Base-by-base conservation (phyloP, 1,284 basidiomycete genomes). In the Puccinia polysora region DNA sequence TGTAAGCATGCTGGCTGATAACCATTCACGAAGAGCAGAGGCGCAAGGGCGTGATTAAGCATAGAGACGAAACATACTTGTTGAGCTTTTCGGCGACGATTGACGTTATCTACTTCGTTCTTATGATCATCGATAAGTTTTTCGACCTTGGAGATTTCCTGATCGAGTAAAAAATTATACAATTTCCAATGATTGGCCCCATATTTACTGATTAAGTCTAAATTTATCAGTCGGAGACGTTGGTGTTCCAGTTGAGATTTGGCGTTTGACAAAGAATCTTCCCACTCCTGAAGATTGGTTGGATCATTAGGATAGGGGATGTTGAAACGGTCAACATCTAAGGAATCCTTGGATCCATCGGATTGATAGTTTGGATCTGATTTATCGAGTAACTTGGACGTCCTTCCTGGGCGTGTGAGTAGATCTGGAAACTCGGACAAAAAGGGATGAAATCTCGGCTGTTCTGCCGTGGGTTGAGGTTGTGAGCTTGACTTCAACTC, bases 151-250 rank as follows among this genome's bases (percentile, higher is more conserved):
- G 87, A 88, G 7, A 88, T 86, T 49, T 88, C 86, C 38, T 87
- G 84, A 79, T 95, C 91, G 28, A 92, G 82, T 36, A 89, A 83
- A 79, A 91, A 93, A 81, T 96, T 95, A 79, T 90, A 87, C 79
- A 95, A 87, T 75, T 88, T 85, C 89, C 91, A 96, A 10, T 89
- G 87, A 81, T 97, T 96, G 12, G 88, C 82, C 1, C 91, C 96
- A 79, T 95, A 94, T 52, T 86, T 87, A 78, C 91, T 87, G 49
- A 97, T 81, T 23, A 98, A 82, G 7, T 88, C 85, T 49, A 94
- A 82, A 82, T 97, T 97, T 49, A 88, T 87, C 76, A 90, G 86
- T 88, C 94, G 84, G 76, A 91, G 83, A 40, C 86, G 85, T 81
- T 96, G 94, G 79, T 97, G 91, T 77, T 92, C 92, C 49, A 96